These are phyloP conservation scores for Allium sativum DNA, from an alignment of 106 monocot genomes.

Conservation along the genomic window DNA sequence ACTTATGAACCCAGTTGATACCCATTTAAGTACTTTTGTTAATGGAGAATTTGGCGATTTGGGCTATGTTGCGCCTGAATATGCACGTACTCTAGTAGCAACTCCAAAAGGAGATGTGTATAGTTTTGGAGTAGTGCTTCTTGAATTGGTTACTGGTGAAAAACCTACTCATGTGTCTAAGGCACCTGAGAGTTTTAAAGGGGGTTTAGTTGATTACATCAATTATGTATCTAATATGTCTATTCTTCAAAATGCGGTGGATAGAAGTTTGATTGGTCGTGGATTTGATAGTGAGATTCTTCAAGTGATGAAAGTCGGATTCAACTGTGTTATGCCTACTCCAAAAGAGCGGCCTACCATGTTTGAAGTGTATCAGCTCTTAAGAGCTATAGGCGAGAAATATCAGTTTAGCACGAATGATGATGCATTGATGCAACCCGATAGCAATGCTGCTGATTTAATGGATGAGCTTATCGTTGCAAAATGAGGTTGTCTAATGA, in stretches of 20 bases:
- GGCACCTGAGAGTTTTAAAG: conserved; percentile 68
- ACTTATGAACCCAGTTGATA: conserved; percentile 88
- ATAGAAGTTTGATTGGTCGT: conserved; percentile 57
- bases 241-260: conserved; percentile 61
- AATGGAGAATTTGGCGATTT: conserved; percentile 90
- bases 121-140: conserved; percentile 65
- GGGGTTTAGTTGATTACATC: conserved; percentile 79
- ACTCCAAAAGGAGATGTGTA: conserved; percentile 81
- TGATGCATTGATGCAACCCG: conserved; percentile 14
- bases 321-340: conserved; percentile 43
- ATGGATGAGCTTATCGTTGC: conserved; percentile 75
- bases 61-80: conserved; percentile 86
- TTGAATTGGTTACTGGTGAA: conserved; percentile 75
- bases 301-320: conserved; percentile 71
- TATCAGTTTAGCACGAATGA: conserved; percentile 43
- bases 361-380: conserved; percentile 82
- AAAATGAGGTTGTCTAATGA: conserved; percentile 4
- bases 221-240: conserved; percentile 53
- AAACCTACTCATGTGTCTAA: conserved; percentile 57
- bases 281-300: conserved; percentile 57
- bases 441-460: conserved; percentile 19
- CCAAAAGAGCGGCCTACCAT: conserved; percentile 81
- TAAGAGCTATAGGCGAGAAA: conserved; percentile 68
- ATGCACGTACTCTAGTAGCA: conserved; percentile 63
- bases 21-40: conserved; percentile 85